Conservation (phyloP, 2,329 filamentous ascomycete species). For the Fusarium devonianum region DNA sequence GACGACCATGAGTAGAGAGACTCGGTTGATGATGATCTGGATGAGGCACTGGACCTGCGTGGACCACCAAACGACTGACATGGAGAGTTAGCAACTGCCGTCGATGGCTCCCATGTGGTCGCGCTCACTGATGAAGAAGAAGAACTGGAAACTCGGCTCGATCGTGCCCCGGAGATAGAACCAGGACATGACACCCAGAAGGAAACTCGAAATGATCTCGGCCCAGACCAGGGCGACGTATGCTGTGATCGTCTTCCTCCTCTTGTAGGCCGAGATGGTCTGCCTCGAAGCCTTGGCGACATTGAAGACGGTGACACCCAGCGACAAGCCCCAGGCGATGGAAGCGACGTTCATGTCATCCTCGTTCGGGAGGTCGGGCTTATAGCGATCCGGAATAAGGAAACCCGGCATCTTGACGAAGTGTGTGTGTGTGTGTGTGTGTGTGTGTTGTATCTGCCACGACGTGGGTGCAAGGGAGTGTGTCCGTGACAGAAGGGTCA, state of each 20-base stretch:
- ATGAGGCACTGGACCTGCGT: conserved; percentile 54
- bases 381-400: conserved; percentile 33
- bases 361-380: conserved; percentile 29
- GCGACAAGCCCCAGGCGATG: conserved; percentile 40
- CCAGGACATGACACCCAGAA: conserved; percentile 38
- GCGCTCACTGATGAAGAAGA: conserved; percentile 40
- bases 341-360: conserved; percentile 41
- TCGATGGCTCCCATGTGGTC: neutral
- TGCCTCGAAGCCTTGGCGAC: conserved; percentile 35
- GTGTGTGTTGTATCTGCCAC: neutral
- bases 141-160: conserved; percentile 44
- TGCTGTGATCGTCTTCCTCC: conserved; percentile 34
- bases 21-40: conserved; percentile 61
- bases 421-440: no score
- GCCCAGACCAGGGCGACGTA: conserved; percentile 35
- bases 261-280: conserved; percentile 19
- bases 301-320: conserved; percentile 38
- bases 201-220: conserved; percentile 39
- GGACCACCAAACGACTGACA: conserved; percentile 42
- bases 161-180: conserved; percentile 34
- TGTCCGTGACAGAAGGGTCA: neutral
- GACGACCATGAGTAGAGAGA: conserved; percentile 54
- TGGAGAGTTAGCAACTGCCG: neutral
- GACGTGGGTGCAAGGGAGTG: neutral
- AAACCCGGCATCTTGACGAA: conserved; percentile 34